These are phyloP conservation scores for Nothophoma quercina DNA, from an alignment of 2,329 filamentous ascomycete genomes.

Conservation along the genomic window DNA sequence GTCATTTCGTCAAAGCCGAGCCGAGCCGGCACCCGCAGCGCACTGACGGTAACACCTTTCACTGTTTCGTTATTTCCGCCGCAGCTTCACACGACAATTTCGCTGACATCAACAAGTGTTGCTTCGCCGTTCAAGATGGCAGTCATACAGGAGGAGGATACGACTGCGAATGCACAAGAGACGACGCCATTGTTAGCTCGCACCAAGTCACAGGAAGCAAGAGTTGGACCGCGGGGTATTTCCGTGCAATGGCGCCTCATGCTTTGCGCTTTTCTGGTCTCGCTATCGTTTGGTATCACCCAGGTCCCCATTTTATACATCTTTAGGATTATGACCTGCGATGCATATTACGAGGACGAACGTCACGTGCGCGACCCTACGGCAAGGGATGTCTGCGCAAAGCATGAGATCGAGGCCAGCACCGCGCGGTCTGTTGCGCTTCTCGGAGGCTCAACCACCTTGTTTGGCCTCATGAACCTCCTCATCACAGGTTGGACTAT, in stretches of 20 bases:
- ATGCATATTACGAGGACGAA: conserved; percentile 68
- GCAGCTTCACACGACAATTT: background rate
- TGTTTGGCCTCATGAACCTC: conserved; percentile 72
- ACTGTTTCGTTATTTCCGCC: background rate
- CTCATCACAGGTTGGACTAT: conserved; percentile 73
- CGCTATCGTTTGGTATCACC: conserved; percentile 59
- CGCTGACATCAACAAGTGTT: too few species aligned
- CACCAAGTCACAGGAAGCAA: conserved; percentile 21
- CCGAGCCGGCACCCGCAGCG: background rate
- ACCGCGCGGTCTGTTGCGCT: conserved; percentile 71
- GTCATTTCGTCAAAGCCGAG: background rate
- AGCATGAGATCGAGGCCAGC: conserved; percentile 68
- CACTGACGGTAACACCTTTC: background rate
- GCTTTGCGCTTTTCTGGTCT: conserved; percentile 68
- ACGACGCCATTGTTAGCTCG: conserved; percentile 27
- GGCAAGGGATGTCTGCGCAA: conserved; percentile 63
- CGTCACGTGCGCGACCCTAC: conserved; percentile 56
- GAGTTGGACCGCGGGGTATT: conserved; percentile 5
- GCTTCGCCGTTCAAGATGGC: background rate
- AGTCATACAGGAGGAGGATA: background rate
- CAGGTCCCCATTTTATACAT: conserved; percentile 67
- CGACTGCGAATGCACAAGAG: conserved; percentile 8
- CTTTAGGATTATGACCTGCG: conserved; percentile 76
- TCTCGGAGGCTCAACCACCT: conserved; percentile 70
- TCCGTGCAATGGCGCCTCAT: conserved; percentile 57